Evolutionary conservation across 2,329 filamentous ascomycete species (phyloP), one percentile per base, ranked within the genome.

Genomic region (Beauveria scarabaeidicola): DNA sequence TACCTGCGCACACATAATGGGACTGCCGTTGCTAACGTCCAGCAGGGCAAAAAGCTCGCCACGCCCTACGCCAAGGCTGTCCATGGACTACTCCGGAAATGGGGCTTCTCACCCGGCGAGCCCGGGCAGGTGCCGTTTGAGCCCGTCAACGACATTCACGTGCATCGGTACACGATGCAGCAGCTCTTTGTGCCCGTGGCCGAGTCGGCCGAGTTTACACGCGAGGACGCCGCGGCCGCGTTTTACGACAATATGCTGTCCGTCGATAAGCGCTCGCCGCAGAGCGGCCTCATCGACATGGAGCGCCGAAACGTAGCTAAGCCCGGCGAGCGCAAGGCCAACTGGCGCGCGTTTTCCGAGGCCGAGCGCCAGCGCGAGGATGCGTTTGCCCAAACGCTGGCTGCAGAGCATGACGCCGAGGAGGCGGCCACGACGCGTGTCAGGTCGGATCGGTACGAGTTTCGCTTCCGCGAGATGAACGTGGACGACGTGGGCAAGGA

Each of bases 71-170:
- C 87, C 25, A 81, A 82, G 60, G 89, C 91, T 11, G 80, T 97
- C 25, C 78, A 90, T 66, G 75, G 77, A 38, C 96, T 97, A 91
- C 77, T 97, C 5, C 91, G 91, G 3, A 81, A 80, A 58, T 89
- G 84, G n/a, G 75, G 75, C 70, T 86, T 69, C 73, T 80, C 62
- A 78, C 78, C 58, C 69, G 78, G 65, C 69, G 79, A 66, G 75
- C 83, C 75, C 13, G 7, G 15, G 21, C 70, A 72, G 5, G 27
- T 52, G 19, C 73, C 77, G 0, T 81, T 84, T 66, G 83, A 88
- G 72, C 76, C 81, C 23, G 82, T 87, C 71, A 87, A 86, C 69
- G 84, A 87, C 69, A 74, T 87, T 21, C 79, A 84, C 65, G 78
- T 84, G n/a, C 84, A 87, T 71, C 77, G 77, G 53, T 74, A 78